phyloP scores from a whole-genome alignment of 176 grass and related monocot genomes.

The Leersia perrieri region DNA sequence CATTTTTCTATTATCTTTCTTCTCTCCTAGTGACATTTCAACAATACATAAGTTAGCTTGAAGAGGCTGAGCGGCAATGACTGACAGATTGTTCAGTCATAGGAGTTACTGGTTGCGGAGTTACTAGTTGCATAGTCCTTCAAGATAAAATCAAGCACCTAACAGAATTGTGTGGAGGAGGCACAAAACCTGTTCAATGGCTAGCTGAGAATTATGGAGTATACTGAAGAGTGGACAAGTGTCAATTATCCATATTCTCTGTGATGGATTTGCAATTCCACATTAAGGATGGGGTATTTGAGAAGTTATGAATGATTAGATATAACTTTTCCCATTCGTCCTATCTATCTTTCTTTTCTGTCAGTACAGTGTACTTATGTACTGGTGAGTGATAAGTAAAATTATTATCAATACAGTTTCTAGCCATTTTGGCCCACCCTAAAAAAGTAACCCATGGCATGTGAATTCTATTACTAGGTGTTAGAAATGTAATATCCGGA shows the following conservation, averaged over 20 bases:
- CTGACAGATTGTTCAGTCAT: background rate
- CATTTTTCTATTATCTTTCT: background rate
- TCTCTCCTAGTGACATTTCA: background rate
- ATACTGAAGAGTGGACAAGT: background rate
- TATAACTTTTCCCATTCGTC: background rate
- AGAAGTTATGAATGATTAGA: background rate
- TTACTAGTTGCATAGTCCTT: conserved; percentile 4
- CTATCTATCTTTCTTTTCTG: background rate
- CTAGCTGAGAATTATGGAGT: background rate
- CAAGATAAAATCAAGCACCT: background rate
- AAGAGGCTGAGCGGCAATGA: background rate
- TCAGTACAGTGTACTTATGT: background rate
- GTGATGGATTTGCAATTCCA: background rate
- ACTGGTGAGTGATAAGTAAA: background rate
- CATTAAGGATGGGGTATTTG: background rate
- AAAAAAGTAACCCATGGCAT: background rate
- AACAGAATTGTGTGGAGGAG: background rate
- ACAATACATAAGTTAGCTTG: background rate
- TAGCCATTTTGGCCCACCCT: background rate
- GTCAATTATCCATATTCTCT: background rate
- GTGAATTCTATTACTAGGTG: background rate
- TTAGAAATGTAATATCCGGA: background rate
- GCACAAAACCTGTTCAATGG: background rate
- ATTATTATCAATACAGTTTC: background rate
- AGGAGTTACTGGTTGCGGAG: background rate